These are phyloP conservation scores for Leptomonas seymouri DNA, from an alignment of 208 protist species.

Conservation along the genomic window DNA sequence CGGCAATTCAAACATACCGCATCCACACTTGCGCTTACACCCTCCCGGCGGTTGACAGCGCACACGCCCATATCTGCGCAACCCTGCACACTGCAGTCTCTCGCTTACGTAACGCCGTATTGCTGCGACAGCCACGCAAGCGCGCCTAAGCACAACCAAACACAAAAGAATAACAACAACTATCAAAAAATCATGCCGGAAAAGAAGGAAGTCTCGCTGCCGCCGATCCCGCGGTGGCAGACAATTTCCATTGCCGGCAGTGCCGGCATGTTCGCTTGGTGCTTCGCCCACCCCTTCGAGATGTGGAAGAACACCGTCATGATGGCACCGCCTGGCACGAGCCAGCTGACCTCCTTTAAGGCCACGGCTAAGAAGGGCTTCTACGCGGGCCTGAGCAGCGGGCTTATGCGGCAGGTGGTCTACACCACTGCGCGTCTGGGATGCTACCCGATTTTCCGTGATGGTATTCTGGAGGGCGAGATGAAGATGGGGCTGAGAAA, in stretches of 20 bases:
- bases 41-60: too few relatives aligned
- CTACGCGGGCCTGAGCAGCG: conserved; percentile 84
- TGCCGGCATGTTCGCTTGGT: conserved; percentile 89
- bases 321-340: conserved; percentile 60
- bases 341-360: conserved; percentile 47
- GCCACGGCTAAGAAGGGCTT: conserved; percentile 63
- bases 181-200: not conserved
- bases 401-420: conserved; percentile 89
- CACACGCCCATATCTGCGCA: too few relatives aligned
- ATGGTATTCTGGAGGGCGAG: conserved; percentile 67
- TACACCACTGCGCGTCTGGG: conserved; percentile 89
- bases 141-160: not conserved
- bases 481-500: conserved; percentile 36
- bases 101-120: too few relatives aligned
- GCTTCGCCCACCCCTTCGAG: conserved; percentile 93
- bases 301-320: conserved; percentile 95
- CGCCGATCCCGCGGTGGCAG: conserved; percentile 35
- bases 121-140: too few relatives aligned
- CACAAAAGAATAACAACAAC: not conserved
- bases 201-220: conserved; percentile 12
- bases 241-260: conserved; percentile 78
- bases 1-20: not conserved
- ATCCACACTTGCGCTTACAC: too few relatives aligned
- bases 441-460: conserved; percentile 90
- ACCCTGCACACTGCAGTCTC: too few relatives aligned